phyloP scores from a whole-genome alignment of 441 rosid species.

The Euphorbia corollata region DNA sequence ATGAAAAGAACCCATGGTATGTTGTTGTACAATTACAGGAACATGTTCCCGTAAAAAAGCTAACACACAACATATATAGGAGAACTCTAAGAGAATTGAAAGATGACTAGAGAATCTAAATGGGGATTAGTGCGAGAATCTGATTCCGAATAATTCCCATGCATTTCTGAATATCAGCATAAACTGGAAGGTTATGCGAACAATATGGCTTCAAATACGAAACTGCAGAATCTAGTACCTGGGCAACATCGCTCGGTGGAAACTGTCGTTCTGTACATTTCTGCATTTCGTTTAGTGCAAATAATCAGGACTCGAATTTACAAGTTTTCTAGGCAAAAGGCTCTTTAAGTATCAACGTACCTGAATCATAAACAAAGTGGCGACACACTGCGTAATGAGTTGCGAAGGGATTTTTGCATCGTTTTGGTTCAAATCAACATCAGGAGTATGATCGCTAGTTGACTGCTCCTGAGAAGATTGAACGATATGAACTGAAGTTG shows the following conservation, averaged over 20 bases:
- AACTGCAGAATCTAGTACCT: slow-evolving; percentile 73
- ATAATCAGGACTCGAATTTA: not conserved
- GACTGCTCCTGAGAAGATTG: slow-evolving; percentile 33
- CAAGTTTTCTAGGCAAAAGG: not conserved
- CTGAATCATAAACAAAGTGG: slow-evolving; percentile 85
- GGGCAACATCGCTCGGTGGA: slow-evolving; percentile 86
- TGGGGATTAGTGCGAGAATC: slow-evolving; percentile 84
- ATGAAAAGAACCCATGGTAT: not conserved
- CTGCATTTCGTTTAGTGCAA: slow-evolving; percentile 37
- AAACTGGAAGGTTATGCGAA: slow-evolving; percentile 70
- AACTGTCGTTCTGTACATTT: slow-evolving; percentile 86
- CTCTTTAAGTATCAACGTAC: slow-evolving; percentile 26
- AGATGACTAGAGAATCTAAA: slow-evolving; percentile 18
- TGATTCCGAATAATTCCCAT: slow-evolving; percentile 92
- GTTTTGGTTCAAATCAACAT: slow-evolving; percentile 29
- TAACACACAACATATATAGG: slow-evolving; percentile 4
- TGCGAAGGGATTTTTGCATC: slow-evolving; percentile 61
- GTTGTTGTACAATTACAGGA: not conserved
- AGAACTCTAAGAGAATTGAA: not conserved
- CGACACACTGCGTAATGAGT: slow-evolving; percentile 77
- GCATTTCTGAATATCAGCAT: slow-evolving; percentile 85
- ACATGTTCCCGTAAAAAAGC: not conserved
- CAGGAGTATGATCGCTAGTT: slow-evolving; percentile 26
- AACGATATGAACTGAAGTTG: slow-evolving; percentile 26
- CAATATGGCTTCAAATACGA: slow-evolving; percentile 76